Evolutionary conservation across 495 filamentous ascomycete species (phyloP).

Genomic region (Daldinia childiae): DNA sequence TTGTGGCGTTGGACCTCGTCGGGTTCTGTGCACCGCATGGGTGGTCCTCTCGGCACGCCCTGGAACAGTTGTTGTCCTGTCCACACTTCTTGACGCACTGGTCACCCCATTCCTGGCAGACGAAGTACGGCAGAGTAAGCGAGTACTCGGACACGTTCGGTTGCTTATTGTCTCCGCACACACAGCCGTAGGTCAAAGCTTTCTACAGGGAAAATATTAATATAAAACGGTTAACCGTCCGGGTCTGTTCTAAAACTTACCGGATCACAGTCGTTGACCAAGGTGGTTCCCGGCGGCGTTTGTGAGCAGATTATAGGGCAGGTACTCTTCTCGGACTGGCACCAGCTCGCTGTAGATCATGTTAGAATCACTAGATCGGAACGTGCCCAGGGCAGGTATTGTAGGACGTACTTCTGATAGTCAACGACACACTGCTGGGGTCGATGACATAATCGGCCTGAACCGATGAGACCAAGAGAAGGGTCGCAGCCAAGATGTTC

Average conservation of each 20-base stretch:
- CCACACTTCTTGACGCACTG: slow-evolving; percentile 74
- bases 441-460: slow-evolving; percentile 66
- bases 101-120: slow-evolving; percentile 76
- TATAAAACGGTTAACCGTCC: slow-evolving; percentile 2
- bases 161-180: slow-evolving; percentile 74
- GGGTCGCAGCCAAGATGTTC: slow-evolving; percentile 56
- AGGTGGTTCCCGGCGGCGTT: slow-evolving; percentile 59
- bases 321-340: slow-evolving; percentile 67
- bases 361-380: slow-evolving; percentile 38
- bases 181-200: slow-evolving; percentile 73
- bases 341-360: slow-evolving; percentile 69
- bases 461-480: slow-evolving; percentile 51
- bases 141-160: slow-evolving; percentile 87
- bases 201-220: slow-evolving; percentile 56
- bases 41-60: slow-evolving; percentile 71
- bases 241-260: slow-evolving; percentile 60
- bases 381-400: not conserved
- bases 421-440: slow-evolving; percentile 63
- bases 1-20: slow-evolving; percentile 67
- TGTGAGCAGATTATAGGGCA: slow-evolving; percentile 87
- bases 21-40: slow-evolving; percentile 85
- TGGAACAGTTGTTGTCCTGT: slow-evolving; percentile 67
- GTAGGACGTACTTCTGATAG: slow-evolving; percentile 52
- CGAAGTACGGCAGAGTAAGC: slow-evolving; percentile 85
- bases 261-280: slow-evolving; percentile 73